Conservation (phyloP, 1,139 yeast genomes). For the Yamadazyma songkhlaensis region DNA sequence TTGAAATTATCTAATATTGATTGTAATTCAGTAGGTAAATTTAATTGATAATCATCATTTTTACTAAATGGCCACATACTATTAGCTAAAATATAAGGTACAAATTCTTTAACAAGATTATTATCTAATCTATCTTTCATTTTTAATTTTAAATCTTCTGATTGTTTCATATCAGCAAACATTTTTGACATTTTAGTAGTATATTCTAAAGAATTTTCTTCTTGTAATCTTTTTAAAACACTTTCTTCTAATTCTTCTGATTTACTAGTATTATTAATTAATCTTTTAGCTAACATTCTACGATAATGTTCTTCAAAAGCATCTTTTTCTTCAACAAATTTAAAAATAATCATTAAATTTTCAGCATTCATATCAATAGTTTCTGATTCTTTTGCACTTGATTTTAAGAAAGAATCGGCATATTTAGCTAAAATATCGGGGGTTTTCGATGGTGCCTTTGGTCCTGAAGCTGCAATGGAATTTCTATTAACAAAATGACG, state of each 20-base stretch:
- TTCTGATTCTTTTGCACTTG: conserved; percentile 68
- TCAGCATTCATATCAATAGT: conserved; percentile 73
- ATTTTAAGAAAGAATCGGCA: conserved; percentile 79
- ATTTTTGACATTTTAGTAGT: conserved; percentile 92
- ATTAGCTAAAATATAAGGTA: conserved; percentile 78
- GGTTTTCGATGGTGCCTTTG: conserved; percentile 54
- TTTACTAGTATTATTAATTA: conserved; percentile 80
- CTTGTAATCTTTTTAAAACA: conserved; percentile 82
- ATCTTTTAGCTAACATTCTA: conserved; percentile 81
- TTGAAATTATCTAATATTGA: conserved; percentile 67
- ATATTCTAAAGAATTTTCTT: conserved; percentile 88
- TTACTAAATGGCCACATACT: conserved; percentile 83
- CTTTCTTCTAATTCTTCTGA: conserved; percentile 84
- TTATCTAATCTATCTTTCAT: conserved; percentile 54
- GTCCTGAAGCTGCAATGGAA: conserved; percentile 64
- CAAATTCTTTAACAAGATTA: conserved; percentile 55
- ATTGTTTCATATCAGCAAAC: conserved; percentile 92
- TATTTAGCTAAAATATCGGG: conserved; percentile 91
- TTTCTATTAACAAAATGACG: conserved; percentile 81
- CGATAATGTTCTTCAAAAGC: conserved; percentile 93
- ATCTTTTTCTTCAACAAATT: conserved; percentile 90
- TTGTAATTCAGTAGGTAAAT: conserved; percentile 52
- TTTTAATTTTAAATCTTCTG: conserved; percentile 69
- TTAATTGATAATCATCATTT: conserved; percentile 40
- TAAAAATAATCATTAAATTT: conserved; percentile 84